Evolutionary conservation across 306 rosid species (phyloP), one percentile per base, ranked within the genome.

Genomic region (Cucurbita argyrosperma): DNA sequence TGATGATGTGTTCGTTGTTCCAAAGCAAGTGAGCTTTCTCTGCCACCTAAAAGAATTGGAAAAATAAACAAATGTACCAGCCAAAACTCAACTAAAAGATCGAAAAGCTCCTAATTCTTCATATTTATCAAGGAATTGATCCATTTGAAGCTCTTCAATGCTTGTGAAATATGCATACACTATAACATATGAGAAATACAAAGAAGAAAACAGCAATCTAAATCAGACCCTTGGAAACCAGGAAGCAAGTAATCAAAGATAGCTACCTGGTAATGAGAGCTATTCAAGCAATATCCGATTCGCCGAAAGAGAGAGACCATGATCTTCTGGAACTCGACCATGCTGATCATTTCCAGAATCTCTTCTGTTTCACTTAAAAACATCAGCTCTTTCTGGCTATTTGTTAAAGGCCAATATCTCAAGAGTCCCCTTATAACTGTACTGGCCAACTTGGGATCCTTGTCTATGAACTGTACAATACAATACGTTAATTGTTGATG

Each of bases 311-410:
- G 84, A 18, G 96, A 96, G 55, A 80, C 80, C 97, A 95, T 88
- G 59, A 89, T 59, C 91, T 83, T 91, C 80, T 91, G 92, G 78
- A 95, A 91, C 80, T 95, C 99, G 35, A 73, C 82, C 99, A 87
- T 84, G 82, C 83, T 84, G 51, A 92, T 89, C 92, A 89, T 87
- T 82, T 95, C 99, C 87, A 95, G 78, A 82, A 95, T 68, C 85
- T 89, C 99, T 87, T 95, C 97, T 82, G 91, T 81, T 83, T 95
- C 99, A 71, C 99, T 92, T 72, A 95, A 78, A 58, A 95, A 95
- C 97, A 95, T 91, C 65, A 95, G 87, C 91, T 95, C 96, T 87
- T 95, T 95, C 83, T 95, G 97, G 87, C 99, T 95, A 83, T 87
- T 91, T 69, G 97, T 91, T 49, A 95, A 74, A 2, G 99, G 99